These are phyloP conservation scores for Chlorella sp. DNA, from an alignment of 139 green algal species.

Conservation along the genomic window DNA sequence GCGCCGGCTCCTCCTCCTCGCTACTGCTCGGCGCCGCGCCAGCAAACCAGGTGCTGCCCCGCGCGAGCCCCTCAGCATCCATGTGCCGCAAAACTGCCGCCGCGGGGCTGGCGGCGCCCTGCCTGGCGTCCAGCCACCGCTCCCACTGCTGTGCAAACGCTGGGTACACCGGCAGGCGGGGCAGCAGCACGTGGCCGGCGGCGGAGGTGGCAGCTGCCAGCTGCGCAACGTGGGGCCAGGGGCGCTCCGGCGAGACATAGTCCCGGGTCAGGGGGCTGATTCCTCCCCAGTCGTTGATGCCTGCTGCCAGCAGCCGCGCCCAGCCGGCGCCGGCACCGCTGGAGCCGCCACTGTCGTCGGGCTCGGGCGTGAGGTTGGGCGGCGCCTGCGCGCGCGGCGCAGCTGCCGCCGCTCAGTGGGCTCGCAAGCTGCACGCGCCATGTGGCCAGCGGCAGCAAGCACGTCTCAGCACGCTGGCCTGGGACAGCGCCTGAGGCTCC, in stretches of 20 bases:
- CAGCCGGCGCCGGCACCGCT: slow-evolving; percentile 38
- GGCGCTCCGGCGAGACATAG: slow-evolving; percentile 82
- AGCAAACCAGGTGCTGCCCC: slow-evolving; percentile 58
- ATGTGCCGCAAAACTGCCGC: slow-evolving; percentile 37
- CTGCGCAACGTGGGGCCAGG: slow-evolving; percentile 76
- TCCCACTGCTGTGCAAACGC: slow-evolving; percentile 40
- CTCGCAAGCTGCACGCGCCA: no score
- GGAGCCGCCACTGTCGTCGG: slow-evolving; percentile 16
- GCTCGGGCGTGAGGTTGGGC: slow-evolving; percentile 78
- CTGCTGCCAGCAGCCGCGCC: slow-evolving; percentile 69
- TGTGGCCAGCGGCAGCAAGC: no score
- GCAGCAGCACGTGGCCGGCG: slow-evolving; percentile 70
- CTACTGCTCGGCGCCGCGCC: background rate
- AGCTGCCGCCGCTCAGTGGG: no score
- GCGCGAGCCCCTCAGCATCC: slow-evolving; percentile 51
- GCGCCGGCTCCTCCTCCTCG: background rate
- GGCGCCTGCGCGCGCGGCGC: no score
- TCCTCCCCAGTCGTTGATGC: slow-evolving; percentile 90
- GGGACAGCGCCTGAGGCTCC: no score
- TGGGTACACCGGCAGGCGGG: slow-evolving; percentile 81
- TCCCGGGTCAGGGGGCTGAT: slow-evolving; percentile 84
- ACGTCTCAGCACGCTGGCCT: no score
- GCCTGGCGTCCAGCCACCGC: slow-evolving; percentile 48
- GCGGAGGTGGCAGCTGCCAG: slow-evolving; percentile 66
- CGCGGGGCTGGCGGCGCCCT: slow-evolving; percentile 39